phyloP scores from a whole-genome alignment of 2,329 filamentous ascomycete species.

The Trichophyton simii region DNA sequence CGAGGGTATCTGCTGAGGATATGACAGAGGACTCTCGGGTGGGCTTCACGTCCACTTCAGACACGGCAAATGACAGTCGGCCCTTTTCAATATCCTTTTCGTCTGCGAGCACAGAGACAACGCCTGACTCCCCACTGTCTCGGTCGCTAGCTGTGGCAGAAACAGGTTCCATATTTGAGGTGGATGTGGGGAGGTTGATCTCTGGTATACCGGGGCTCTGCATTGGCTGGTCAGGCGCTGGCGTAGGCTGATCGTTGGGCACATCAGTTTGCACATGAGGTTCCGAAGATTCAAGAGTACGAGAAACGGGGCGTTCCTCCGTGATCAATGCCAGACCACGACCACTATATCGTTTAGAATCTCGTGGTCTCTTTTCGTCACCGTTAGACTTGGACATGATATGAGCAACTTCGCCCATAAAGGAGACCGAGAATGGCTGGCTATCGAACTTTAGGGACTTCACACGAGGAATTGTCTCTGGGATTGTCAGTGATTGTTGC shows the following conservation, averaged over 20 bases:
- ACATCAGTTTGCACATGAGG: neutral
- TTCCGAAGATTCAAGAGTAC: neutral
- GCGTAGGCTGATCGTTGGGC: neutral
- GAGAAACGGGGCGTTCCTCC: neutral
- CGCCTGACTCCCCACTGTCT: neutral
- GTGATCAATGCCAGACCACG: neutral
- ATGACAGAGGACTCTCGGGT: neutral
- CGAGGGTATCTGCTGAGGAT: neutral
- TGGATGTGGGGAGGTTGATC: neutral
- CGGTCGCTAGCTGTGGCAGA: neutral
- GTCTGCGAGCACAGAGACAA: neutral
- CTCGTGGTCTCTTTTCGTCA: neutral
- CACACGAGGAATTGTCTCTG: neutral
- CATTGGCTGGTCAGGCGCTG: neutral
- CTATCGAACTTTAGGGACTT: conserved; percentile 1
- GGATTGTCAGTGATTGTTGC: neutral
- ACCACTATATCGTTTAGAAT: neutral
- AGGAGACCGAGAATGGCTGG: neutral
- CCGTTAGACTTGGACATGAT: neutral
- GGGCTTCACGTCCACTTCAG: neutral
- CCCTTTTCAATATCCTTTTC: conserved; percentile 3
- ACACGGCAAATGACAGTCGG: neutral
- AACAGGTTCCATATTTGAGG: neutral
- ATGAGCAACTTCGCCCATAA: neutral
- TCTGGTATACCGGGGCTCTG: neutral